Evolutionary conservation across 2,329 filamentous ascomycete genomes (phyloP), one percentile per base, ranked within the genome.

Genomic region (Corynespora cassiicola): DNA sequence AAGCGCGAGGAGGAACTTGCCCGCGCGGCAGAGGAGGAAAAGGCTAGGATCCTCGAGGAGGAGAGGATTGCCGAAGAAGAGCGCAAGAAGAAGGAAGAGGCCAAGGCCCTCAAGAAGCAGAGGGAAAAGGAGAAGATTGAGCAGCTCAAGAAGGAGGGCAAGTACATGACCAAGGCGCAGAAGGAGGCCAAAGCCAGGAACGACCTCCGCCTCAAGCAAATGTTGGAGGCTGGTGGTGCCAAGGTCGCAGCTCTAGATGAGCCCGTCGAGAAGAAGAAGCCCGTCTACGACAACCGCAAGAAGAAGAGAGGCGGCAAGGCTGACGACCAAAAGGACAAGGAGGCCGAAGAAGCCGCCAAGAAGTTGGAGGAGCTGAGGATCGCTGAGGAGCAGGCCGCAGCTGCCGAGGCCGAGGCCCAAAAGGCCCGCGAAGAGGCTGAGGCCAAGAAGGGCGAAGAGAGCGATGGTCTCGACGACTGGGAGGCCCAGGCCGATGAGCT

Each of bases 71-170:
- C 78, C 24, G 81, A 76, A 7, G 89, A 92, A 66, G 88, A 91
- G 58, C 67, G 73, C 40, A 83, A 84, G 71, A 79, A 77, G 41
- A 84, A 75, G 51, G 87, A 88, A 58, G 89, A 92, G 61, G 82
- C 84, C 34, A 88, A 82, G 69, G 83, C 84, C 2, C 71, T 83
- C 27, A 92, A 88, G 78, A 94, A 92, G 76, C 87, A 90, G 59
- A 90, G 82, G 65, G 89, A 95, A 59, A 92, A 88, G 75, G 87
- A 91, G 68, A 88, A 81, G 70, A 85, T 92, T 45, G 89, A 94
- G 63, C 86, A 92, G 72, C 80, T 90, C 39, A 94, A 92, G 80
- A 89, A 87, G 68, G 88, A 90, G 66, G 89, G 89, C 66, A 92
- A 89, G 62, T 92, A 87, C 70, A 74, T 92, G 60, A 92, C 88